Percentiles rank a stretch among this genome's conserved stretches.
phyloP scores from a whole-genome alignment of 345 rosid genomes.

The Orychophragmus violaceus region DNA sequence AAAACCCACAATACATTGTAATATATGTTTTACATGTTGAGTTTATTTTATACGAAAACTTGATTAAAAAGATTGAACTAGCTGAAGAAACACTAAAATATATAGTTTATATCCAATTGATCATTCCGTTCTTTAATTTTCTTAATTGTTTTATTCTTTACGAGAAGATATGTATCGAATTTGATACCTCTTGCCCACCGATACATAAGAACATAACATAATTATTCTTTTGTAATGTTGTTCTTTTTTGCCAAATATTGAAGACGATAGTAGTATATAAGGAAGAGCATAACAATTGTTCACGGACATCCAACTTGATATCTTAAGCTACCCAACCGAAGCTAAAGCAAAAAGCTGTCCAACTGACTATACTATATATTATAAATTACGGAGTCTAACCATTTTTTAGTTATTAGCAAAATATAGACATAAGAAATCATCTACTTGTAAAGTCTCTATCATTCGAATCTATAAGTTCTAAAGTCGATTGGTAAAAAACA shows the following conservation, averaged over 20 bases:
- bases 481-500: too few relatives aligned
- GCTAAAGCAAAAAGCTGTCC: background rate
- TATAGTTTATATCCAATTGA: background rate
- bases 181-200: conserved; percentile 9
- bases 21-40: background rate
- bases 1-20: background rate
- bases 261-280: too few relatives aligned
- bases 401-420: background rate
- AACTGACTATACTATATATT: background rate
- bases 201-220: background rate
- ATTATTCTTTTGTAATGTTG: too few relatives aligned
- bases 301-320: background rate
- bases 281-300: too few relatives aligned
- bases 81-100: background rate
- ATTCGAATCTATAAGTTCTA: background rate
- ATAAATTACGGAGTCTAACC: background rate
- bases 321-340: background rate
- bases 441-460: background rate
- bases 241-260: too few relatives aligned
- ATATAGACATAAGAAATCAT: background rate
- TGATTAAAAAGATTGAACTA: background rate
- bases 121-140: background rate
- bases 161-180: background rate
- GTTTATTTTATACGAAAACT: background rate
- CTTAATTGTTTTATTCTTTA: background rate